phyloP scores from a whole-genome alignment of 129 eudicot species.

The Lactuca sativa region DNA sequence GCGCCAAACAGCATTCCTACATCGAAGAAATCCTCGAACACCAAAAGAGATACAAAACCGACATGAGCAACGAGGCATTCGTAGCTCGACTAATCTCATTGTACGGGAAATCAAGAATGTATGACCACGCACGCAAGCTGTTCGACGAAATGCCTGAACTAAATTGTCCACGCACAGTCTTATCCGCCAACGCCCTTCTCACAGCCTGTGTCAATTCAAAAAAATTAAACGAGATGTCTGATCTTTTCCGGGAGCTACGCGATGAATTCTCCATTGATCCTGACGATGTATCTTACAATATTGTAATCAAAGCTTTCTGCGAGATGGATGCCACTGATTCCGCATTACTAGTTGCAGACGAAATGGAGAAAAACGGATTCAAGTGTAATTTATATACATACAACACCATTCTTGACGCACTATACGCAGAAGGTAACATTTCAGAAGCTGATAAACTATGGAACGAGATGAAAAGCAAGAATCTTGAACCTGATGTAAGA shows the following conservation, averaged over 20 bases:
- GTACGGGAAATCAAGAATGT: slow-evolving; percentile 56
- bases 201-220: slow-evolving; percentile 39
- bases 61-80: slow-evolving; percentile 44
- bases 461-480: slow-evolving; percentile 45
- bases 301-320: slow-evolving; percentile 47
- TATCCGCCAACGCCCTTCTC: slow-evolving; percentile 53
- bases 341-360: slow-evolving; percentile 30
- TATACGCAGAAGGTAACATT: slow-evolving; percentile 26
- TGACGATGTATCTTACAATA: slow-evolving; percentile 46
- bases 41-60: slow-evolving; percentile 40
- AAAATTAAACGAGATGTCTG: slow-evolving; percentile 11
- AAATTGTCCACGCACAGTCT: slow-evolving; percentile 44
- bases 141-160: slow-evolving; percentile 68
- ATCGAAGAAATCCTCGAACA: slow-evolving; percentile 51
- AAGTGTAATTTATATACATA: slow-evolving; percentile 39
- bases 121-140: slow-evolving; percentile 54
- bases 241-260: slow-evolving; percentile 39
- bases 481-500: slow-evolving; percentile 39
- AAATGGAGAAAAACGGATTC: slow-evolving; percentile 42
- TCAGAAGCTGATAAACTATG: slow-evolving; percentile 48
- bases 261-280: slow-evolving; percentile 37
- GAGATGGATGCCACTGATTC: slow-evolving; percentile 40
- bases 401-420: slow-evolving; percentile 44
- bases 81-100: slow-evolving; percentile 35
- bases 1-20: slow-evolving; percentile 28